A percentile compares a stretch with the other conserved stretches of the same genome.
phyloP scores from a whole-genome alignment of 2,329 filamentous ascomycete species.

The Mycosphaerelloides madeirae region DNA sequence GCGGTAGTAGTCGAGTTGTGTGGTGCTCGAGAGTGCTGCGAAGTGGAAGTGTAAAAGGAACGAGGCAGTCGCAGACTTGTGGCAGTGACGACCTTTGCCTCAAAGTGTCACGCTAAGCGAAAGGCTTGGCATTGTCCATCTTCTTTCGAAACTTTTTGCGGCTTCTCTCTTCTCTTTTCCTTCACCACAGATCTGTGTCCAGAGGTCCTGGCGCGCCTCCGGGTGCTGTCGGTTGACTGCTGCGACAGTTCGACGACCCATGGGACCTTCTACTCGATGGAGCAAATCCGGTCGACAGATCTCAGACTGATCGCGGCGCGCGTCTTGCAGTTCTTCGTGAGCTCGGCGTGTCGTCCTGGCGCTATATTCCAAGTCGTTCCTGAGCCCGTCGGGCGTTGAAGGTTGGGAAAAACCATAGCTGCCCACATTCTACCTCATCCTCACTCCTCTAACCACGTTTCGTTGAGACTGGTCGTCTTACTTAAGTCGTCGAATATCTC shows the following conservation, averaged over 20 bases:
- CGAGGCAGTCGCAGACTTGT: no score
- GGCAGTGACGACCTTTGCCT: no score
- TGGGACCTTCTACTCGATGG: conserved; percentile 68
- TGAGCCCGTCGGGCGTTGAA: conserved; percentile 85
- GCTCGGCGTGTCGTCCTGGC: conserved; percentile 60
- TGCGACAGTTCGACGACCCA: conserved; percentile 79
- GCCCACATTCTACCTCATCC: conserved; percentile 30
- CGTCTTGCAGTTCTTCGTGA: conserved; percentile 56
- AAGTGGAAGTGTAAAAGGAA: no score
- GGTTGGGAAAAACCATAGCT: conserved; percentile 85
- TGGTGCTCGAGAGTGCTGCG: not conserved
- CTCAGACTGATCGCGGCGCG: conserved; percentile 63
- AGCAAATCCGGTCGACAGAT: conserved; percentile 96
- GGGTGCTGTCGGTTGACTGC: conserved; percentile 66
- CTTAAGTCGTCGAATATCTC: no score
- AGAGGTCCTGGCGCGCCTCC: conserved; percentile 61
- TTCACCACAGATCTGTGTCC: conserved; percentile 76
- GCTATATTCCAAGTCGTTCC: conserved; percentile 88
- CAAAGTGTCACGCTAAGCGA: no score
- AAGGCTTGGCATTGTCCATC: no score
- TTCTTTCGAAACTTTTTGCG: conserved; percentile 10
- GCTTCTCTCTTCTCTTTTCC: conserved; percentile 34
- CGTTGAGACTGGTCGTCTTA: no score
- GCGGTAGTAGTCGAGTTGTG: conserved; percentile 11
- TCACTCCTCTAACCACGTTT: no score